Evolutionary conservation across 768 basidiomycete species (phyloP).

Genomic region (Chalciporus chontae): DNA sequence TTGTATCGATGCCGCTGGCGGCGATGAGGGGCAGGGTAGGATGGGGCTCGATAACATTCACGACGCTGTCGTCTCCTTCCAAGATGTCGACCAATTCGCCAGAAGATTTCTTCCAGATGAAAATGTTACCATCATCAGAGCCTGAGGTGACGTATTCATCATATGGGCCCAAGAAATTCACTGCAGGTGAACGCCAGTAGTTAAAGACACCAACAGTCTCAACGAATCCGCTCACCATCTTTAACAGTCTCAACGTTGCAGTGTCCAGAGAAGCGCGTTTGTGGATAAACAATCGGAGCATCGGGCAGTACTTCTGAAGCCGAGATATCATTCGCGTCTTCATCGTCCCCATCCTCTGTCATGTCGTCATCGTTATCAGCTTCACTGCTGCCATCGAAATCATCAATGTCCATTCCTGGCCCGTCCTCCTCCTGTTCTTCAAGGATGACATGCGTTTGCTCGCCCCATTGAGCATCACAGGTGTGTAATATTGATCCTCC

Average conservation of each 20-base stretch:
- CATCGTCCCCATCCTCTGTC: conserved; percentile 27
- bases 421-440: conserved; percentile 19
- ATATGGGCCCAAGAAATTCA: conserved; percentile 77
- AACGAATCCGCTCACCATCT: conserved; percentile 55
- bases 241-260: conserved; percentile 84
- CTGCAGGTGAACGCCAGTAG: conserved; percentile 35
- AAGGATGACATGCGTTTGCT: conserved; percentile 3
- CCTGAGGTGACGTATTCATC: conserved; percentile 82
- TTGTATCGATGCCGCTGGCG: conserved; percentile 81
- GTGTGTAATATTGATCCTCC: neutral
- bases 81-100: conserved; percentile 69
- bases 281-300: conserved; percentile 60
- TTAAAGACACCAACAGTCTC: neutral
- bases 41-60: conserved; percentile 86
- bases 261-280: conserved; percentile 60
- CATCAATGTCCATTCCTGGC: conserved; percentile 27
- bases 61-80: conserved; percentile 78
- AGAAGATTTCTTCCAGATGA: conserved; percentile 76
- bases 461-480: neutral
- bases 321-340: conserved; percentile 28
- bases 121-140: conserved; percentile 85
- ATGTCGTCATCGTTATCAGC: conserved; percentile 24
- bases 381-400: conserved; percentile 25
- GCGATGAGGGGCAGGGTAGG: conserved; percentile 77
- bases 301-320: conserved; percentile 25